A percentile compares a stretch with the other conserved stretches of the same genome.
phyloP scores from a whole-genome alignment of 768 basidiomycete species.

The Russula brevipes region DNA sequence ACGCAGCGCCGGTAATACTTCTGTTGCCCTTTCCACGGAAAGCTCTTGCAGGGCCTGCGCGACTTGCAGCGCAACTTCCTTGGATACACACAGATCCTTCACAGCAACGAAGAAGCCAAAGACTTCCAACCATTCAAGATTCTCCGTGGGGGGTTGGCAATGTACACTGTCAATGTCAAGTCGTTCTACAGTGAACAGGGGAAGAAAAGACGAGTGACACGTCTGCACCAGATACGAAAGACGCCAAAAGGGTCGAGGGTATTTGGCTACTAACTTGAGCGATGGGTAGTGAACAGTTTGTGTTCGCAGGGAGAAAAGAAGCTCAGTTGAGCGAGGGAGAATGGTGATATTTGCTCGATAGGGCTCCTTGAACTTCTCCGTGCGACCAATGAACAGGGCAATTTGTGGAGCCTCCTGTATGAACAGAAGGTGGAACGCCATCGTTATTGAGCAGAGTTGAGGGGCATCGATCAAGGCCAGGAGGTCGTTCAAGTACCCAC shows the following conservation, averaged over 20 bases:
- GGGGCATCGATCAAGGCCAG: no score
- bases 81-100: not conserved
- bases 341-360: no score
- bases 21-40: not conserved
- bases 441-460: no score
- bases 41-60: not conserved
- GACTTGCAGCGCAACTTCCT: not conserved
- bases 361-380: no score
- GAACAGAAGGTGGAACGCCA: no score
- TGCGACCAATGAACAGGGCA: no score
- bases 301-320: no score
- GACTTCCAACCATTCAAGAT: not conserved
- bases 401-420: no score
- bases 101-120: not conserved
- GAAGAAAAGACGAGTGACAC: not conserved
- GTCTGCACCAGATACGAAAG: not conserved
- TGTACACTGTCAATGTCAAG: not conserved
- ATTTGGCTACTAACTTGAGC: not conserved
- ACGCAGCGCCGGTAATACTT: not conserved
- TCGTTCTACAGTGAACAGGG: not conserved
- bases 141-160: not conserved
- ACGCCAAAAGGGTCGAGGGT: not conserved
- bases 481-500: no score
- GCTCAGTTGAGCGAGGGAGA: no score
- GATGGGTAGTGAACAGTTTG: no score